Conservation (phyloP, 352 stramenopile species). For the Pythium utonaiense region DNA sequence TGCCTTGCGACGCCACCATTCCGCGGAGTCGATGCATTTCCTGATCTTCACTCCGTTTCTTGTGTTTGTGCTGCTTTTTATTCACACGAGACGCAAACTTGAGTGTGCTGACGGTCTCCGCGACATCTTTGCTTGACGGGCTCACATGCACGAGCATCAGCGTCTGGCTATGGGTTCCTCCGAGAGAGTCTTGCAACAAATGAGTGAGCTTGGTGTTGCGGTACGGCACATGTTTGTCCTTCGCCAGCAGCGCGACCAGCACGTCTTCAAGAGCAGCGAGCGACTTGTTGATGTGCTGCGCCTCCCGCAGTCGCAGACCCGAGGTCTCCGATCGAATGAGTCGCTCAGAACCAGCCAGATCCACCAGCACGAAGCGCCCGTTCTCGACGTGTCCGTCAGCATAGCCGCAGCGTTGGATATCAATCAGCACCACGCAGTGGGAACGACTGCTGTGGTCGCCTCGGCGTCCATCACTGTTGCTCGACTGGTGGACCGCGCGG, state of each 20-base stretch:
- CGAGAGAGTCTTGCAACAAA: conserved; percentile 73
- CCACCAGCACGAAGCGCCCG: conserved; percentile 64
- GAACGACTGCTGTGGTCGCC: conserved; percentile 49
- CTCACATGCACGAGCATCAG: conserved; percentile 71
- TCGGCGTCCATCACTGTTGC: conserved; percentile 10
- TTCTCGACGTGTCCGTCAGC: conserved; percentile 32
- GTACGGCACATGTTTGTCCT: conserved; percentile 83
- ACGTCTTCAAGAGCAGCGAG: conserved; percentile 73
- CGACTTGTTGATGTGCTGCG: conserved; percentile 82
- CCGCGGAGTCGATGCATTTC: conserved; percentile 60
- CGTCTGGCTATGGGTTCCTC: conserved; percentile 34
- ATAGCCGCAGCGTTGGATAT: conserved; percentile 49
- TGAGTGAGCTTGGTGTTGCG: conserved; percentile 86
- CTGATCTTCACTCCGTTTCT: conserved; percentile 44
- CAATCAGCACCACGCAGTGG: conserved; percentile 57
- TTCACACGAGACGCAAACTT: conserved; percentile 71
- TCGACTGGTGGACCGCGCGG: conserved; percentile 24
- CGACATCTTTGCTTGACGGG: conserved; percentile 40
- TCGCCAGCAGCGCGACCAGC: conserved; percentile 53
- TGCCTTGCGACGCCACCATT: conserved; percentile 58
- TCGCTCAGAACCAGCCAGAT: conserved; percentile 76
- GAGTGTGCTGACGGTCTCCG: conserved; percentile 72
- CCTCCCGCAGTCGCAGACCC: conserved; percentile 43
- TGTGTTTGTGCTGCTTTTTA: conserved; percentile 35
- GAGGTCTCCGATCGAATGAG: conserved; percentile 48